Conservation (phyloP, 306 rosid species). For the Potentilla sterilis region DNA sequence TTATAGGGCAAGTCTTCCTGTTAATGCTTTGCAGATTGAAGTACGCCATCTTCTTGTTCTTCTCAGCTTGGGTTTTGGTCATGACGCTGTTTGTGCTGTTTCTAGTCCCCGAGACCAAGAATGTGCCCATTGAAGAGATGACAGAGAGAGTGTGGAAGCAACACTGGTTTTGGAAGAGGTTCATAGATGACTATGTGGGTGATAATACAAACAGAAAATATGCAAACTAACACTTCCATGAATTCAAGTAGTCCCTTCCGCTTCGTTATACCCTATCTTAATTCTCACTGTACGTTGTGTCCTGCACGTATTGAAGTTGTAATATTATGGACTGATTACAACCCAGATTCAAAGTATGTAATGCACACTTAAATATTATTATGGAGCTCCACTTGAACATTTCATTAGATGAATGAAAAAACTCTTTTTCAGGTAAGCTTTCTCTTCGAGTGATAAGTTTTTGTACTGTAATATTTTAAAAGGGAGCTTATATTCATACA, state of each 20-base stretch:
- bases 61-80: constrained; percentile 68
- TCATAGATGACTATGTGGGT: constrained; percentile 27
- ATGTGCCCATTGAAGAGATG: constrained; percentile 83
- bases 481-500: no score
- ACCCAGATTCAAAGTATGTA: no score
- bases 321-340: background rate
- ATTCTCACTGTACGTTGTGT: background rate
- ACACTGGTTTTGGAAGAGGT: constrained; percentile 86
- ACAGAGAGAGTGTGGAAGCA: constrained; percentile 66
- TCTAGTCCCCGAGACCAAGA: constrained; percentile 76
- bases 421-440: no score
- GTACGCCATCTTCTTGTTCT: constrained; percentile 76
- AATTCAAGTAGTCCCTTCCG: background rate
- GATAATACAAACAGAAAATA: background rate
- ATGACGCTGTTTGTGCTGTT: constrained; percentile 59
- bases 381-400: no score
- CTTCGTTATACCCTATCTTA: no score
- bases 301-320: background rate
- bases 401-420: no score
- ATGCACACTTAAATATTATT: no score
- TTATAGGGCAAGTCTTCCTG: constrained; percentile 73
- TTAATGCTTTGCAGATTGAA: constrained; percentile 72
- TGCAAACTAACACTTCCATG: background rate
- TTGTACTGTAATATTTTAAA: no score
- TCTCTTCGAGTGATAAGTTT: no score